Base-by-base conservation (phyloP, 495 filamentous ascomycete species). In the Staphylotrichum longicolle region DNA sequence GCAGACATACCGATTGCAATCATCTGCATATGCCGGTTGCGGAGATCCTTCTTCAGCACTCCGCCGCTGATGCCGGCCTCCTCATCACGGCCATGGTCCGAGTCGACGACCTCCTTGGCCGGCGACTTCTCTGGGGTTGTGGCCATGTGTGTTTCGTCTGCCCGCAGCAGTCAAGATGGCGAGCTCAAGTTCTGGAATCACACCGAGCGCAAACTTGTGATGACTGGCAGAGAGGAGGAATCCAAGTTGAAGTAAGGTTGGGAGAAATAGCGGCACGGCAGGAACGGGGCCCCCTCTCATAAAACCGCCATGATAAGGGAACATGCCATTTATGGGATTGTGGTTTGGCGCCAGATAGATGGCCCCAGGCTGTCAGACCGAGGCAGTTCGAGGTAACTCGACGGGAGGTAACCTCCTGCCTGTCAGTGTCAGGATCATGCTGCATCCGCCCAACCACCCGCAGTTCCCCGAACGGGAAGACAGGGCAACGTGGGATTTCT, bases 21-120 rank as follows among this genome's bases (percentile, higher is more conserved):
- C 84, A 91, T 88, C 61, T 90, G 87, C 80, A 89, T 83, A 65
- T 91, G 87, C 35, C 86, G 80, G 47, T 46, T 54, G 52, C 57
- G 63, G n/a, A 77, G 60, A 35, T 69, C 70, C 39, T 67, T 68
- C 50, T 69, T 67, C 54, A 77, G 67, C 52, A 52, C 42, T 12
- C 66, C 57, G 65, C 61, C 58, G 52, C 68, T 64, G 15, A 71
- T 59, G 32, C 70, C 73, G 54, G 66, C 65, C 57, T 73, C 73
- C 54, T 72, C 73, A 59, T 74, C 71, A 61, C 50, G 57, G 60
- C 57, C 57, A 46, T 42, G n/a, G 49, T 50, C 57, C 12, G 40
- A 10, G 7, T 30, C 30, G 7, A 47, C n/a, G 41, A 20, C 40
- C 40, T 63, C 58, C 52, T 63, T 60, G 51, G 50, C 51, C 32